These are phyloP conservation scores for Cordyceps sp. DNA, from an alignment of 2,329 filamentous ascomycete genomes.

Conservation along the genomic window DNA sequence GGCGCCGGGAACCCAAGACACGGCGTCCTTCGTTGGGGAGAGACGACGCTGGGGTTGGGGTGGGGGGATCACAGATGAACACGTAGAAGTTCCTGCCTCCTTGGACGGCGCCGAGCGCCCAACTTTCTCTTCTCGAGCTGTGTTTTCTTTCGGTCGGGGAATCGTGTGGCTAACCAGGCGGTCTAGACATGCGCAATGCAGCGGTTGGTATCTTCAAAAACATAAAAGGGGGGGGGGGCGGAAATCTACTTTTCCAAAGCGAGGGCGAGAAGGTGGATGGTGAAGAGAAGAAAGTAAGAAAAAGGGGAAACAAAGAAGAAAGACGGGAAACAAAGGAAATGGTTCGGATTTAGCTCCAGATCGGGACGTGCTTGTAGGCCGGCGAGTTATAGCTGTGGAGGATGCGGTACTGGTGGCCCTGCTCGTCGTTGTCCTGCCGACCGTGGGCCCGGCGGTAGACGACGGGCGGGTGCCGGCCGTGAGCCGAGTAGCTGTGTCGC, in stretches of 20 bases:
- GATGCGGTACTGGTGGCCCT: slow-evolving; percentile 26
- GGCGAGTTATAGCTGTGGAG: slow-evolving; percentile 43
- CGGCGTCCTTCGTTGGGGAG: too few species aligned
- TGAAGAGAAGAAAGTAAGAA: too few species aligned
- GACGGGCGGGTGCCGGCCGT: slow-evolving; percentile 13
- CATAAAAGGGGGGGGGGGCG: too few species aligned
- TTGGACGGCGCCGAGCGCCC: background rate
- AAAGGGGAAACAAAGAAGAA: background rate
- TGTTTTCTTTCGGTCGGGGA: too few species aligned
- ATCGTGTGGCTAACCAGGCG: background rate
- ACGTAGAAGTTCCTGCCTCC: too few species aligned
- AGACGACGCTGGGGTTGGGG: too few species aligned
- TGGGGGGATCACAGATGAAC: too few species aligned
- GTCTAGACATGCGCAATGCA: background rate
- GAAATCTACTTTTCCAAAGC: too few species aligned
- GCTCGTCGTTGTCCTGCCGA: slow-evolving; percentile 5
- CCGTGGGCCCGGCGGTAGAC: slow-evolving; percentile 18
- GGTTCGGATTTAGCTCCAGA: slow-evolving; percentile 32
- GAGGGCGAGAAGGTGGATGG: too few species aligned
- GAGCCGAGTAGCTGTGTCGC: background rate
- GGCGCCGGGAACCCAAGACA: too few species aligned
- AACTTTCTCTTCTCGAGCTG: background rate
- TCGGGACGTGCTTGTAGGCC: slow-evolving; percentile 34
- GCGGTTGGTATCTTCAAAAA: background rate
- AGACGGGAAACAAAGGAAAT: background rate